phyloP scores from a whole-genome alignment of 1,284 basidiomycete species.

The Boletus coffeatus region DNA sequence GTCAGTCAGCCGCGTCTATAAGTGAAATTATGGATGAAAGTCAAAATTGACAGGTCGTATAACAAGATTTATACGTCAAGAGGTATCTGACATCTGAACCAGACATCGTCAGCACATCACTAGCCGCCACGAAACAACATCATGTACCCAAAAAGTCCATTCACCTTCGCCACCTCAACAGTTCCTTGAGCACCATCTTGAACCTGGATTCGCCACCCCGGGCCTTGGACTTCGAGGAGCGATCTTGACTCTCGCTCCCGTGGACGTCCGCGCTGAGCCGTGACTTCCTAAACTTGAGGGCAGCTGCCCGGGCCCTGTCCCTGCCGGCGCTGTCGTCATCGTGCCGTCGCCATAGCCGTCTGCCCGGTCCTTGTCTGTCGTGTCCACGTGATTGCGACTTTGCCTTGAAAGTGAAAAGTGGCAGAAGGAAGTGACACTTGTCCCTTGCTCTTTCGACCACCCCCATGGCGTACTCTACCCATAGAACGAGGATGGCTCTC shows the following conservation, averaged over 20 bases:
- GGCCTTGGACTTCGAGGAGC: constrained; percentile 1
- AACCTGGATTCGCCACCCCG: constrained; percentile 9
- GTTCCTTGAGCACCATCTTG: constrained; percentile 16
- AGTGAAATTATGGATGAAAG: background rate
- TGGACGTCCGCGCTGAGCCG: background rate
- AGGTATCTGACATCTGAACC: background rate
- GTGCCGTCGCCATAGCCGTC: background rate
- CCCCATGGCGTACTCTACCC: background rate
- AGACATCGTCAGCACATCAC: background rate
- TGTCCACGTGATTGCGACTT: background rate
- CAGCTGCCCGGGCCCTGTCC: constrained; percentile 1
- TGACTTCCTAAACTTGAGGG: constrained; percentile 16
- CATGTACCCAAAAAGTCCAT: constrained; percentile 1
- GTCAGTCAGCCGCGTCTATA: background rate
- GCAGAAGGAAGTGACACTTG: background rate
- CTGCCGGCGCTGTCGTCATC: constrained; percentile 8
- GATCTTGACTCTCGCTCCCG: background rate
- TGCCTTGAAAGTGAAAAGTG: background rate
- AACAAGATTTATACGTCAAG: background rate
- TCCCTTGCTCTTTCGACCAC: background rate
- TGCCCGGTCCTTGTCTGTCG: background rate
- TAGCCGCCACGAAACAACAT: background rate
- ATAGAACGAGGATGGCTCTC: background rate
- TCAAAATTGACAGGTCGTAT: background rate
- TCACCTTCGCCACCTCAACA: constrained; percentile 17